phyloP scores from a whole-genome alignment of 2,329 filamentous ascomycete species.

The Fusarium guadeloupense region DNA sequence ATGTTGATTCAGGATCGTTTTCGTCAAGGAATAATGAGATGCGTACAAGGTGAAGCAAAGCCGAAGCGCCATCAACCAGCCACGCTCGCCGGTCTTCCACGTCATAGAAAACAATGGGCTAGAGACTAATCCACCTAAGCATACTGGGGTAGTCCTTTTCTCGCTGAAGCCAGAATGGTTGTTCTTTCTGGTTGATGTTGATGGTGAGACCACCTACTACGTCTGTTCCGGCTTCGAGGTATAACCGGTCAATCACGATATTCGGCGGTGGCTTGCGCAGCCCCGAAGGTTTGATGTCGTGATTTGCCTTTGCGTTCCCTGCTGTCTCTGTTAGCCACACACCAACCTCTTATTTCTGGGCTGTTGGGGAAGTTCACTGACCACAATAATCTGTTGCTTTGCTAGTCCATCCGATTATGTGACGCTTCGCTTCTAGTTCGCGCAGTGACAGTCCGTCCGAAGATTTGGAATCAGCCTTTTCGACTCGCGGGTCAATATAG shows the following conservation, averaged over 20 bases:
- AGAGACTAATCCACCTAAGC: slow-evolving; percentile 14
- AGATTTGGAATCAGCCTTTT: background rate
- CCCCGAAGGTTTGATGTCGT: background rate
- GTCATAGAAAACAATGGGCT: slow-evolving; percentile 13
- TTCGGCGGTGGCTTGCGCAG: background rate
- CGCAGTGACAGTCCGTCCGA: background rate
- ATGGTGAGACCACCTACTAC: slow-evolving; percentile 6
- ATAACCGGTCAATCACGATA: slow-evolving; percentile 7
- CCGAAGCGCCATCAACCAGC: slow-evolving; percentile 22
- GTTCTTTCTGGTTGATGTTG: slow-evolving; percentile 9
- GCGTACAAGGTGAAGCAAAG: slow-evolving; percentile 22
- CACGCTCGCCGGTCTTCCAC: slow-evolving; percentile 6
- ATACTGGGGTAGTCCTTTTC: slow-evolving; percentile 18
- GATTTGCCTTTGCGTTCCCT: background rate
- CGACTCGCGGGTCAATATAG: slow-evolving; percentile 5
- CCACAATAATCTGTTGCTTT: slow-evolving; percentile 14
- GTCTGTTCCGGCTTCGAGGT: slow-evolving; percentile 9
- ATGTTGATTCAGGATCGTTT: slow-evolving; percentile 15
- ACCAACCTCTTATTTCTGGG: background rate
- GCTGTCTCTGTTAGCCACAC: too few relatives aligned
- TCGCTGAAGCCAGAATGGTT: slow-evolving; percentile 19
- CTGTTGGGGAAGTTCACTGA: background rate
- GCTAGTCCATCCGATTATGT: slow-evolving; percentile 20
- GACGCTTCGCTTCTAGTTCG: slow-evolving; percentile 3
- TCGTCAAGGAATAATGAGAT: slow-evolving; percentile 9